A percentile compares a stretch with the other conserved stretches of the same genome.
phyloP scores from a whole-genome alignment of 371 early-diverging fungal species.

The Mortierella sp. region DNA sequence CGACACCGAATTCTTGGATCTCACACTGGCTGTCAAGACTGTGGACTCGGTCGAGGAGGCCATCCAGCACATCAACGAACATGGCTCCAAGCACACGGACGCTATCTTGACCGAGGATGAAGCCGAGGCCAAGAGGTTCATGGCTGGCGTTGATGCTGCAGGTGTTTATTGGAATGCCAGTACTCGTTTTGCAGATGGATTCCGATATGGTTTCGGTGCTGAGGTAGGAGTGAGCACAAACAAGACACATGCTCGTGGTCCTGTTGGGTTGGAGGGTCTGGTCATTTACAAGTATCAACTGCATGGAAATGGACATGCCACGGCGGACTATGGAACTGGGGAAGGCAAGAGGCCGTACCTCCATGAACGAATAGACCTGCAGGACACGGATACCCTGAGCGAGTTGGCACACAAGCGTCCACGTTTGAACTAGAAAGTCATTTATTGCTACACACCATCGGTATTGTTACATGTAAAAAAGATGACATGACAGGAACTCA shows the following conservation, averaged over 20 bases:
- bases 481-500: background rate
- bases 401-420: slow-evolving; percentile 23
- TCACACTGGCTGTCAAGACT: slow-evolving; percentile 83
- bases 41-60: slow-evolving; percentile 84
- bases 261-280: slow-evolving; percentile 95
- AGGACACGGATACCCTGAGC: slow-evolving; percentile 29
- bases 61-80: slow-evolving; percentile 90
- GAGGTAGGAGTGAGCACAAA: slow-evolving; percentile 98
- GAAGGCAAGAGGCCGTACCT: slow-evolving; percentile 76
- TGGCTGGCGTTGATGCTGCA: slow-evolving; percentile 94
- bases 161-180: slow-evolving; percentile 97
- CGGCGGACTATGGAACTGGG: slow-evolving; percentile 78
- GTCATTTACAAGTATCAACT: slow-evolving; percentile 96
- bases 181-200: slow-evolving; percentile 97
- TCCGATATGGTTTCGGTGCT: slow-evolving; percentile 97
- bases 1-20: slow-evolving; percentile 91
- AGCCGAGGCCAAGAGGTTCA: slow-evolving; percentile 80
- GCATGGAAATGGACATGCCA: slow-evolving; percentile 90
- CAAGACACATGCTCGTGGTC: slow-evolving; percentile 98
- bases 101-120: slow-evolving; percentile 87
- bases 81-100: slow-evolving; percentile 96
- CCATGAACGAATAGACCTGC: slow-evolving; percentile 70
- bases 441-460: no score
- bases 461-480: no score
- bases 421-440: slow-evolving; percentile 9